Evolutionary conservation across 768 basidiomycete genomes (phyloP), one percentile per base, ranked within the genome.

Genomic region (Rhizopogon vulgaris): DNA sequence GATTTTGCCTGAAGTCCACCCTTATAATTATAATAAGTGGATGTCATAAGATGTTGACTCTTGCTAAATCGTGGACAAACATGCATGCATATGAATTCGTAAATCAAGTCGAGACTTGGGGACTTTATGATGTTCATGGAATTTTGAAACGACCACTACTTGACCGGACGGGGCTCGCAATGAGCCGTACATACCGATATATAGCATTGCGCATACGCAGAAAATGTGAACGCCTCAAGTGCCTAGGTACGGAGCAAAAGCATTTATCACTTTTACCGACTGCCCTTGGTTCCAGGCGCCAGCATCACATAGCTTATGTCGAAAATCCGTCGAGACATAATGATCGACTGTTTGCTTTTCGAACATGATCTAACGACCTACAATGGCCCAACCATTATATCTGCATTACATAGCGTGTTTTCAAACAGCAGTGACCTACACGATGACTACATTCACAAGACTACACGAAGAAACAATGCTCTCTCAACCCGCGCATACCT

Each of bases 401-500:
- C 18, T 32, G 28, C 30, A 45, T 43, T 30, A 22, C 22, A 22
- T 22, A 32, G 10, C 17, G 28, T 18, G 11, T 17, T 14, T 32
- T 32, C 12, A 8, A 43, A 11, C 11, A 43, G 27, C 17, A 11
- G 11, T 11, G n/a, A 9, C 27, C 27, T 28, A 14, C n/a, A 8
- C 37, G 9, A 17, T 24, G 24, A 25, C 39, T 15, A n/a, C 18
- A 22, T 27, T 14, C n/a, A 27, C 15, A 32, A 52, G 25, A 34
- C 63, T 71, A 90, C 53, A 91, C 72, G 67, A 82, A 90, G 71
- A 87, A 90, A 63, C 89, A 90, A 38, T 87, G 77, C 52, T 91
- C 89, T 60, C 86, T 90, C 58, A 90, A 65, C 45, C 84, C 88
- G 40, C 88, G 80, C 79, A 90, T 84, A 48, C 89, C 89, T 57